These are phyloP conservation scores for Colletotrichum sp. DNA, from an alignment of 2,329 filamentous ascomycete genomes.

Conservation along the genomic window DNA sequence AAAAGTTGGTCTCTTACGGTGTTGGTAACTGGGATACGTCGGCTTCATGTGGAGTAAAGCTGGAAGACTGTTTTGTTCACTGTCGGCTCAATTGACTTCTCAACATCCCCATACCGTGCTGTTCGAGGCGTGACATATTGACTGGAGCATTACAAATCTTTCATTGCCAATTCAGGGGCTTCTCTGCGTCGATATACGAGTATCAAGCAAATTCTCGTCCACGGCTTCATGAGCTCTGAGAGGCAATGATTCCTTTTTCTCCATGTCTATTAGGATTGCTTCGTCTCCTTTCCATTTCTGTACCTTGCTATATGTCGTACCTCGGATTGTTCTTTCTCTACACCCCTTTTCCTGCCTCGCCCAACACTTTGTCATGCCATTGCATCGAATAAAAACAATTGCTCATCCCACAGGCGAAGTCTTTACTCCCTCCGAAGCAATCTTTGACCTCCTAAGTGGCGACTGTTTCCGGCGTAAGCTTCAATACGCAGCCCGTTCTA, in stretches of 20 bases:
- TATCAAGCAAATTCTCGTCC: neutral
- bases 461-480: neutral
- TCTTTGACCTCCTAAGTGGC: neutral
- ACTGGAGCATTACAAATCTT: neutral
- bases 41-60: neutral
- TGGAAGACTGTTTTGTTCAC: neutral
- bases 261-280: no score
- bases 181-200: neutral
- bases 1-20: neutral
- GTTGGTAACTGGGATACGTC: neutral
- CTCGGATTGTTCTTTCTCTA: neutral
- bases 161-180: neutral
- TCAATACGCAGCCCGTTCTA: neutral
- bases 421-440: accelerated
- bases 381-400: neutral
- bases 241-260: accelerated
- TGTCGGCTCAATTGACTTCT: neutral
- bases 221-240: neutral
- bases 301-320: no score
- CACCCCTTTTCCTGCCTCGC: neutral
- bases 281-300: no score
- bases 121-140: neutral
- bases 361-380: neutral
- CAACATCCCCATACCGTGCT: neutral
- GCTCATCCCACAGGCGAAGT: neutral